These are phyloP conservation scores for Cordyceps farinosa DNA, from an alignment of 2,329 filamentous ascomycete species.

Conservation along the genomic window DNA sequence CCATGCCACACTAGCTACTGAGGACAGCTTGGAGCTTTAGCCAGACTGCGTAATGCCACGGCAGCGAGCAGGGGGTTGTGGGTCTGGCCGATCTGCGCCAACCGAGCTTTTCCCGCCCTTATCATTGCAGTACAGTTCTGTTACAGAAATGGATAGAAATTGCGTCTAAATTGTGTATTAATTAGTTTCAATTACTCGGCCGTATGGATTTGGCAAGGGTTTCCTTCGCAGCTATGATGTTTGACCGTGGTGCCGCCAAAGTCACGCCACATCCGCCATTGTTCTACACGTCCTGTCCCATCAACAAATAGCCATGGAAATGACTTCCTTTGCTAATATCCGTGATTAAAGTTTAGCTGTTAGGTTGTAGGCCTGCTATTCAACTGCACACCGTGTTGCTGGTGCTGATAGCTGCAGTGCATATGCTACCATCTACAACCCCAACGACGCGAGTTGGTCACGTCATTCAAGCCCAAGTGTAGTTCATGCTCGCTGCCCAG, in stretches of 20 bases:
- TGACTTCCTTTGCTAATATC: neutral
- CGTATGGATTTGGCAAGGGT: neutral
- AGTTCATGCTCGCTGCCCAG: neutral
- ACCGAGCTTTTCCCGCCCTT: constrained; percentile 17
- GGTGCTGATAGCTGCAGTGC: neutral
- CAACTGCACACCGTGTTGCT: neutral
- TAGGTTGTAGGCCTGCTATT: neutral
- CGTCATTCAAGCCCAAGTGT: neutral
- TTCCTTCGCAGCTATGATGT: too few species aligned
- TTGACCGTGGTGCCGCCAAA: neutral
- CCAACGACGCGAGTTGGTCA: neutral
- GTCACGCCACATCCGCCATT: neutral
- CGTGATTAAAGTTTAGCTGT: neutral
- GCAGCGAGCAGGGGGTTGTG: constrained; percentile 20
- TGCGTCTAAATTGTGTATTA: too few species aligned
- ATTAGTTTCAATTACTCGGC: too few species aligned
- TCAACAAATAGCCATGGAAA: neutral
- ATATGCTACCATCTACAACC: neutral
- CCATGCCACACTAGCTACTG: constrained; percentile 21
- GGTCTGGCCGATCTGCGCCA: constrained; percentile 21
- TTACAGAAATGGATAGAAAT: too few species aligned
- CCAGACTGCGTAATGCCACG: constrained; percentile 19
- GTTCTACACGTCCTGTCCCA: neutral
- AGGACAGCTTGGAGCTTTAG: constrained; percentile 47
- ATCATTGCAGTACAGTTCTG: too few species aligned